Evolutionary conservation across 2,329 filamentous ascomycete species (phyloP).

Genomic region (Monosporascus cannonballus): DNA sequence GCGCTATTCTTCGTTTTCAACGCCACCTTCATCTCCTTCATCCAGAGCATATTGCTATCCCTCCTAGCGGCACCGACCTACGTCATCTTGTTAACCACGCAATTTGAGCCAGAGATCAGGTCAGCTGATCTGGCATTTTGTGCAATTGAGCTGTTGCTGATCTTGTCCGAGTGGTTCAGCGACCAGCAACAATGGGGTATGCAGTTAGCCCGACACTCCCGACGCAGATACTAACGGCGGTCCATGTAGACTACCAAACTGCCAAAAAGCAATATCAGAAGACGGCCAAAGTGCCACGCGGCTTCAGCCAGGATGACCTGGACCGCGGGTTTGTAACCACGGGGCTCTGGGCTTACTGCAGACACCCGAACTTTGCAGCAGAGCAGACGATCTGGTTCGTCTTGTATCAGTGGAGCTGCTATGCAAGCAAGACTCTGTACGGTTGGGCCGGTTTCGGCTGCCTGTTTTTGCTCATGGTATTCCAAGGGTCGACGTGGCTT

Average conservation of each 20-base stretch:
- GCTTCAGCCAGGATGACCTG: constrained; percentile 65
- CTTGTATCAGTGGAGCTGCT: constrained; percentile 84
- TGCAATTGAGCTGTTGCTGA: constrained; percentile 40
- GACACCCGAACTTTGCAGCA: constrained; percentile 91
- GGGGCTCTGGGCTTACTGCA: constrained; percentile 80
- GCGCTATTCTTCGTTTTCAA: constrained; percentile 79
- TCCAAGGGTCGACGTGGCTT: constrained; percentile 82
- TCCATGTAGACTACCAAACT: constrained; percentile 60
- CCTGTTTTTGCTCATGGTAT: constrained; percentile 66
- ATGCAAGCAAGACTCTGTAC: constrained; percentile 60
- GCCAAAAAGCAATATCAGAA: constrained; percentile 73
- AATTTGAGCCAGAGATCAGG: constrained; percentile 47
- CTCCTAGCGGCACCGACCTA: constrained; percentile 73
- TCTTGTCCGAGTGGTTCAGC: constrained; percentile 68
- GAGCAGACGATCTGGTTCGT: constrained; percentile 88
- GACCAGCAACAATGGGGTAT: constrained; percentile 89
- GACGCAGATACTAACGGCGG: constrained; percentile 8
- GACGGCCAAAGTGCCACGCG: constrained; percentile 62
- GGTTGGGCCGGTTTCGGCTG: constrained; percentile 76
- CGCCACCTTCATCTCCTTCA: constrained; percentile 78
- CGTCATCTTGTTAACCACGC: constrained; percentile 66
- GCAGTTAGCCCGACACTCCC: constrained; percentile 16
- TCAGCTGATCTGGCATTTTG: constrained; percentile 43
- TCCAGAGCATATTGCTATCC: constrained; percentile 78
- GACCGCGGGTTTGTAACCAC: constrained; percentile 83